phyloP scores from a whole-genome alignment of 176 grass and related monocot genomes.

The Triticum monococcum region DNA sequence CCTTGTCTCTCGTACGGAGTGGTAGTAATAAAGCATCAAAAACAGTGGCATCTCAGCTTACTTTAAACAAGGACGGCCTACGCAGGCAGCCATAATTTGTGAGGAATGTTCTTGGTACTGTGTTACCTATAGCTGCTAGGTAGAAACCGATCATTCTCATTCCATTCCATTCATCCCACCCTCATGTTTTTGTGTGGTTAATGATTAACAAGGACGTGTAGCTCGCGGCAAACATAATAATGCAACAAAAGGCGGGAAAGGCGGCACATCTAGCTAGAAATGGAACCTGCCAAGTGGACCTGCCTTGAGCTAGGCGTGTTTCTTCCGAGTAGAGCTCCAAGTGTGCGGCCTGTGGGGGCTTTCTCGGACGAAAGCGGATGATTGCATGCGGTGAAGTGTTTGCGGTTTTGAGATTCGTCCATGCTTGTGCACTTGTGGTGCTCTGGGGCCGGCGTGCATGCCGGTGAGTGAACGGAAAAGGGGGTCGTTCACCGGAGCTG shows the following conservation, averaged over 20 bases:
- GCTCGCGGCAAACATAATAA: not conserved
- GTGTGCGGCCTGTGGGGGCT: not conserved
- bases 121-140: not conserved
- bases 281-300: constrained; percentile 25
- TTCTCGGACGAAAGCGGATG: constrained; percentile 5
- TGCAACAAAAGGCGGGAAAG: constrained; percentile 18
- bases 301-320: not conserved
- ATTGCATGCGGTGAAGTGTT: not conserved
- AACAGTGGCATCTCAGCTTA: too few species aligned
- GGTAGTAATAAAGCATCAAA: too few species aligned
- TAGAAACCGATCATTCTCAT: not conserved
- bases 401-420: too few species aligned
- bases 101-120: constrained; percentile 17
- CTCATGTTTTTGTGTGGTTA: not conserved
- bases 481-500: too few species aligned
- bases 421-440: too few species aligned
- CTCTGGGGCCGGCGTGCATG: too few species aligned
- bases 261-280: not conserved
- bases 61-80: too few species aligned
- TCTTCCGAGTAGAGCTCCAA: not conserved
- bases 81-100: not conserved
- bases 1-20: too few species aligned
- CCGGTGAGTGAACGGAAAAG: too few species aligned
- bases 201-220: too few species aligned
- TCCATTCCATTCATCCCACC: not conserved